Evolutionary conservation across 495 filamentous ascomycete genomes (phyloP).

Genomic region (Talaromyces liani): DNA sequence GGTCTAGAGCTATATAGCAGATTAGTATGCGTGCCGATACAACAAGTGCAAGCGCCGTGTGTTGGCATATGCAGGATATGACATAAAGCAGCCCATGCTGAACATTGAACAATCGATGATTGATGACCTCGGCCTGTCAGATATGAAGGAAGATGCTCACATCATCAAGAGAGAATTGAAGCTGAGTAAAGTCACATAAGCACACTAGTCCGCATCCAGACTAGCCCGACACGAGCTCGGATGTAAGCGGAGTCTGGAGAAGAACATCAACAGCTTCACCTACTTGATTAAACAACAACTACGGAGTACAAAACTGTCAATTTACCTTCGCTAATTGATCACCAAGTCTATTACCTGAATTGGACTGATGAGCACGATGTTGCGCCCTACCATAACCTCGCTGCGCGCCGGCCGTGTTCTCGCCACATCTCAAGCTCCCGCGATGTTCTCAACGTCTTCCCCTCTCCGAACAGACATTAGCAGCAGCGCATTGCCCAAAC

Average conservation of each 20-base stretch:
- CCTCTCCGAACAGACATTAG: slow-evolving; percentile 24
- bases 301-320: no score
- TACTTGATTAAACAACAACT: not conserved
- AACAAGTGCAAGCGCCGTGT: not conserved
- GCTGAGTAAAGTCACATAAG: no score
- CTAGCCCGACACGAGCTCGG: not conserved
- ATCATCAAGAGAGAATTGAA: no score
- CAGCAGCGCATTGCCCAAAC: slow-evolving; percentile 48
- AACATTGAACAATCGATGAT: not conserved
- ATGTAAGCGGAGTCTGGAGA: not conserved
- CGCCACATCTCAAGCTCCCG: slow-evolving; percentile 5
- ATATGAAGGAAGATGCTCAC: no score
- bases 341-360: not conserved
- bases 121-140: no score
- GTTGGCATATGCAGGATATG: not conserved
- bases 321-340: no score
- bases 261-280: not conserved
- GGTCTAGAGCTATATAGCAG: no score
- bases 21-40: not conserved
- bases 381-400: not conserved
- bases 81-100: not conserved
- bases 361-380: not conserved
- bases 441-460: slow-evolving; percentile 27
- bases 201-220: not conserved
- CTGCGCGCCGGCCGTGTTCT: slow-evolving; percentile 9